These are phyloP conservation scores for Cotoneaster glaucophyllus DNA, from an alignment of 306 rosid species.

Conservation along the genomic window DNA sequence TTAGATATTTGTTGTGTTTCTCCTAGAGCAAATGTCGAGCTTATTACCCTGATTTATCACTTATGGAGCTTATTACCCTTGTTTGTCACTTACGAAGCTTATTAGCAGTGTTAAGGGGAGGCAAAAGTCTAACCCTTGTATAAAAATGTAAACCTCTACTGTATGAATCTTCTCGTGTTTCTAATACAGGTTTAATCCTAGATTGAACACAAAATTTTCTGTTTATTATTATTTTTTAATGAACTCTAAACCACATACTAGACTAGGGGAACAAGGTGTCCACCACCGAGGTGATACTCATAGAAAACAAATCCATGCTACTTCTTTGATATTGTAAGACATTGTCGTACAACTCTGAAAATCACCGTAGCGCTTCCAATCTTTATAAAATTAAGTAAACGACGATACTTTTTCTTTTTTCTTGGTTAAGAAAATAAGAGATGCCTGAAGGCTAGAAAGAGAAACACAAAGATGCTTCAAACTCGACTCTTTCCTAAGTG, in stretches of 20 bases:
- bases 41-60: not conserved
- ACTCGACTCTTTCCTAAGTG: not conserved
- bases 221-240: not conserved
- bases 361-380: not conserved
- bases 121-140: not conserved
- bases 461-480: not conserved
- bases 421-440: not conserved
- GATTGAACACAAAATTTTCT: not conserved
- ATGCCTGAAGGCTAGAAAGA: not conserved
- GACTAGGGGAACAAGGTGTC: not conserved
- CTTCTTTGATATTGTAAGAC: not conserved
- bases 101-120: not conserved
- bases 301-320: not conserved
- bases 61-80: not conserved
- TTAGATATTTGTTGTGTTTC: not conserved
- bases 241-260: not conserved
- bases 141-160: not conserved
- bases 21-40: not conserved
- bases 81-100: not conserved
- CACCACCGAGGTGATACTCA: not conserved
- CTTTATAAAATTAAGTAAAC: not conserved
- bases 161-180: not conserved
- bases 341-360: not conserved
- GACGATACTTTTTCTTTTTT: not conserved
- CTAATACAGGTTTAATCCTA: not conserved